A percentile compares a stretch with the other conserved stretches of the same genome.
phyloP scores from a whole-genome alignment of 164 flowering plant species.

The Annona cherimola region DNA sequence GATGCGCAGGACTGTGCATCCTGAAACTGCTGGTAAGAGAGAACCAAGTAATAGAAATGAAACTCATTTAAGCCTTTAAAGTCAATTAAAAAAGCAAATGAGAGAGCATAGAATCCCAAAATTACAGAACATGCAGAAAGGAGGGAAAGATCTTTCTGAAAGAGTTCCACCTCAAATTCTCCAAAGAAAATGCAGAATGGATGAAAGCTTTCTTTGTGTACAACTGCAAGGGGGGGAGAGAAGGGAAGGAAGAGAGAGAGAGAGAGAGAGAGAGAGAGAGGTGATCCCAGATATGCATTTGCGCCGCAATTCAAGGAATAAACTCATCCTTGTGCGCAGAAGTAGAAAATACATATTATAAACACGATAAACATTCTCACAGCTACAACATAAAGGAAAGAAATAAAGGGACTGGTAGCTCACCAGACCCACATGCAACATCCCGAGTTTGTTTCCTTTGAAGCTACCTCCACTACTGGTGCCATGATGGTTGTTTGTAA shows the following conservation, averaged over 20 bases:
- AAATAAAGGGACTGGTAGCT: constrained; percentile 10
- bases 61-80: background rate
- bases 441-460: constrained; percentile 8
- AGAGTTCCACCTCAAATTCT: constrained; percentile 5
- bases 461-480: constrained; percentile 22
- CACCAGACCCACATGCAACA: constrained; percentile 20
- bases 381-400: constrained; percentile 3
- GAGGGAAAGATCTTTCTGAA: background rate
- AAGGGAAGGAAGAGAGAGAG: background rate
- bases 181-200: constrained; percentile 3
- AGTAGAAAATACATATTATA: constrained; percentile 4
- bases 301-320: constrained; percentile 17
- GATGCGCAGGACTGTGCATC: background rate
- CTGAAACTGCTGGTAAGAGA: constrained; percentile 7
- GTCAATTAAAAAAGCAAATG: background rate
- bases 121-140: constrained; percentile 11
- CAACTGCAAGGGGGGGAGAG: background rate
- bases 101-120: constrained; percentile 5
- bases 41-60: background rate
- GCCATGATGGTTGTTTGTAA: constrained; percentile 58
- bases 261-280: background rate
- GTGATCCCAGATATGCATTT: constrained; percentile 10
- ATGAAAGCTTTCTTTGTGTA: background rate
- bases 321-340: constrained; percentile 8
- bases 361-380: constrained; percentile 14